Percentiles rank a stretch among this genome's conserved stretches.
phyloP scores from a whole-genome alignment of 164 flowering plant species.

The Macadamia tetraphylla region DNA sequence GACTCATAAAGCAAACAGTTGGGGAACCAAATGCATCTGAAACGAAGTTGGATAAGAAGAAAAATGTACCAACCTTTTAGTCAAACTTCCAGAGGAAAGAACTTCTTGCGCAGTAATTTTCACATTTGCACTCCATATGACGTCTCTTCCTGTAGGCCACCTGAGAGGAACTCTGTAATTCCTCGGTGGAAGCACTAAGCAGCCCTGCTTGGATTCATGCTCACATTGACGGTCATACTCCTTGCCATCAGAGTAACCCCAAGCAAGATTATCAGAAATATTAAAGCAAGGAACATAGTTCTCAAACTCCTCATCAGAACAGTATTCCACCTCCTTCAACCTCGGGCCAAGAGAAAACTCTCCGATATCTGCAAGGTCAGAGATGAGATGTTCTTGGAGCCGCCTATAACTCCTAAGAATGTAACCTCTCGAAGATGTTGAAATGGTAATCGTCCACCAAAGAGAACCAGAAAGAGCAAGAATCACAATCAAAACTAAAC shows the following conservation, averaged over 20 bases:
- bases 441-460: conserved; percentile 87
- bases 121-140: conserved; percentile 88
- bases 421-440: conserved; percentile 51
- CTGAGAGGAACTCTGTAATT: conserved; percentile 85
- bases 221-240: conserved; percentile 59
- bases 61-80: conserved; percentile 62
- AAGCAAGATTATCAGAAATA: conserved; percentile 45
- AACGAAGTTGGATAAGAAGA: background rate
- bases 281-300: conserved; percentile 88
- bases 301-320: conserved; percentile 50
- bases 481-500: conserved; percentile 59
- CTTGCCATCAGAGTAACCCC: conserved; percentile 39
- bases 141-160: conserved; percentile 95
- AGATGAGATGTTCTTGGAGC: conserved; percentile 74
- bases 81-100: conserved; percentile 92
- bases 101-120: conserved; percentile 92
- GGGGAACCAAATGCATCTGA: too few relatives aligned
- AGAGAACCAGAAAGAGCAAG: conserved; percentile 79
- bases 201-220: conserved; percentile 35
- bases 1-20: conserved; percentile 3
- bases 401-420: conserved; percentile 59
- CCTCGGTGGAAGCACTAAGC: conserved; percentile 70
- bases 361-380: conserved; percentile 76
- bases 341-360: conserved; percentile 67
- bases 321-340: conserved; percentile 66